Base-by-base conservation (phyloP, 306 rosid species). In the Quercus glauca region DNA sequence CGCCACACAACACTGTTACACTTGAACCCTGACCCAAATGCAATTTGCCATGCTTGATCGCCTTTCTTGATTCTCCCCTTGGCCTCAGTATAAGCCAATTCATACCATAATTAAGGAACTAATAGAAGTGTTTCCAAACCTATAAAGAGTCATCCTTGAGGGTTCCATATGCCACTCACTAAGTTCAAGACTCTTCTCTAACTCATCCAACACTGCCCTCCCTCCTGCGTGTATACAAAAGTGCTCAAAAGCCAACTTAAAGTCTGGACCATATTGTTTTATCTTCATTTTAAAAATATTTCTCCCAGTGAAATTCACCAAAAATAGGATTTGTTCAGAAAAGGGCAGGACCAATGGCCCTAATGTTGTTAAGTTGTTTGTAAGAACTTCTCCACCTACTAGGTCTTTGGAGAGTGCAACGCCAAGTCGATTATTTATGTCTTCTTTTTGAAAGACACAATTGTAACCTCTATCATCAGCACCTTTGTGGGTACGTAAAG, bases 1-100 rank as follows among this genome's bases (percentile, higher is more conserved):
- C 23, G 14, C 71, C 71, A 65, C 45, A 65, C 71, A 65, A 11
- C 71, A 33, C 49, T 65, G 2, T 65, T 65, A 19, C 71, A 65
- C 71, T 65, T 65, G 21, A 65, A 65, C 31, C 49, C 71, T 31
- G 71, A 31, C 20, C 71, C 71, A 8, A 65, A 29, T 65, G 21
- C 45, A 65, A 65, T 65, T 4, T 31, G 71, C 71, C 71, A 65
- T 65, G 49, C 71, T 4, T 23, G 71, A 65, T 65, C 71, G 21
- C 71, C 71, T 65, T 65, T 65, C 71, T 65, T 65, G 71, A 65
- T 31, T 41, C 71, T 31, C 49, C 71, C 71, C 13, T 31, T 29
- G 7, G 71, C 71, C 71, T 65, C 71, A 17, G 2, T 15, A n/a
- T 65, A 65, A 65, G 71, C 71, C 19, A 65, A 41, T 17, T 31